Evolutionary conservation across 2,329 filamentous ascomycete species (phyloP), one percentile per base, ranked within the genome.

Genomic region (Phialocephala subalpina): DNA sequence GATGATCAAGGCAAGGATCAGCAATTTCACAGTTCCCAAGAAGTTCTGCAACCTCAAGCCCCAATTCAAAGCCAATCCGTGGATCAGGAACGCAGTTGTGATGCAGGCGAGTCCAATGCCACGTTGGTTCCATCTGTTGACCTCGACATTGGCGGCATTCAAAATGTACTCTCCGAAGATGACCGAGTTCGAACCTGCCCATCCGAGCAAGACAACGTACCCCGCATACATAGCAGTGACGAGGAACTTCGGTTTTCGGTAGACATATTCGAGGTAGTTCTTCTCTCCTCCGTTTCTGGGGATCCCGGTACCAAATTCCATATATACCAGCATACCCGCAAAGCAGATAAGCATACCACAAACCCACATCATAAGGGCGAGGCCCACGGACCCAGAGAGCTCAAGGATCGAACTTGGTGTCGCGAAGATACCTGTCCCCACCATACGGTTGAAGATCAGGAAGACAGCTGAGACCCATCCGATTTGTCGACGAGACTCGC

Each of bases 141-240:
- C 86, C 69, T 91, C 84, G 25, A 87, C 82, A 14, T 87, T 79
- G 12, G 89, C 86, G 9, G 89, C 90, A 73, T 89, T 83, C 1
- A 92, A 82, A 64, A 92, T 87, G 77, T 92, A 92, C 74, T 91
- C 88, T 66, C 89, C 89, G 69, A 92, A 91, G 45, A 91, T 84
- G 68, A 92, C 86, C 0, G 86, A 90, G 77, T 92, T 92, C 16
- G 86, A 86, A 7, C 86, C 86, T 0, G 88, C 87, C 87, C 87
- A 91, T 14, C 86, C 87, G 20, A 91, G 83, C 1, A 91, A 81
- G 29, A 91, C 73, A 14, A 89, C 85, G 67, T 90, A 90, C 35
- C 84, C 83, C 3, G 83, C 80, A 76, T 89, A 90, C 63, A 90
- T 78, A 16, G 82, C 84, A 8, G 88, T 90, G 55, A 82, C 83